Percentiles rank a stretch among this genome's conserved stretches.
Evolutionary conservation across 148 eudicot species (phyloP).

Genomic region (Chenopodium formosanum): DNA sequence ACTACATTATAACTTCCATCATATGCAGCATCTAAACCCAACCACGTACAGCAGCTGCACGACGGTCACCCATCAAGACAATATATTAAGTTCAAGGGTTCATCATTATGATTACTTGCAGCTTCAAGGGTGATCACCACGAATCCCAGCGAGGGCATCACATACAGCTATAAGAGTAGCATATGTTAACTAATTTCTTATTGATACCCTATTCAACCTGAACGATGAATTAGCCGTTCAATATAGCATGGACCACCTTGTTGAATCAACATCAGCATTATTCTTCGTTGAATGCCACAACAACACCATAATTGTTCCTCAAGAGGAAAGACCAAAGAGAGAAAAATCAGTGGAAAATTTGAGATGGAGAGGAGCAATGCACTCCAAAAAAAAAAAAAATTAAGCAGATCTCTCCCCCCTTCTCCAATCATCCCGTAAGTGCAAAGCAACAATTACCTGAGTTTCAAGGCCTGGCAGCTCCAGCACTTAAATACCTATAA

Average conservation of each 20-base stretch:
- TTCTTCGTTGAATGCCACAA: constrained; percentile 31
- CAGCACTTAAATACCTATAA: constrained; percentile 28
- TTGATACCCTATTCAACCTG: neutral
- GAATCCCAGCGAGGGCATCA: neutral
- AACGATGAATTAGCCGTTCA: neutral
- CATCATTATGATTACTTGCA: neutral
- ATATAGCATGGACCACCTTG: constrained; percentile 13
- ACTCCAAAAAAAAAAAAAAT: neutral
- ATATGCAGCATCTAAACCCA: neutral
- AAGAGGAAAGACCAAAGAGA: constrained; percentile 26
- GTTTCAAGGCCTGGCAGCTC: constrained; percentile 28
- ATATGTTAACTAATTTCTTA: neutral
- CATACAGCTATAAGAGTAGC: neutral
- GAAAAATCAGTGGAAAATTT: constrained; percentile 20
- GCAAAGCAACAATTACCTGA: constrained; percentile 34
- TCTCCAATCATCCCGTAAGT: constrained; percentile 16
- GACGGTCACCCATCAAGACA: neutral
- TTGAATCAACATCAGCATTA: constrained; percentile 20
- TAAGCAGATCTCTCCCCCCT: constrained; percentile 13
- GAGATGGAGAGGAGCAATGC: constrained; percentile 2
- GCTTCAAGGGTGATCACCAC: neutral
- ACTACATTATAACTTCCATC: neutral
- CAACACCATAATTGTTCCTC: constrained; percentile 41
- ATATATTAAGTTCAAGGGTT: neutral
- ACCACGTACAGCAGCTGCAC: neutral